Evolutionary conservation across 495 filamentous ascomycete species (phyloP).

Genomic region (Trichoderma orchidacearum): DNA sequence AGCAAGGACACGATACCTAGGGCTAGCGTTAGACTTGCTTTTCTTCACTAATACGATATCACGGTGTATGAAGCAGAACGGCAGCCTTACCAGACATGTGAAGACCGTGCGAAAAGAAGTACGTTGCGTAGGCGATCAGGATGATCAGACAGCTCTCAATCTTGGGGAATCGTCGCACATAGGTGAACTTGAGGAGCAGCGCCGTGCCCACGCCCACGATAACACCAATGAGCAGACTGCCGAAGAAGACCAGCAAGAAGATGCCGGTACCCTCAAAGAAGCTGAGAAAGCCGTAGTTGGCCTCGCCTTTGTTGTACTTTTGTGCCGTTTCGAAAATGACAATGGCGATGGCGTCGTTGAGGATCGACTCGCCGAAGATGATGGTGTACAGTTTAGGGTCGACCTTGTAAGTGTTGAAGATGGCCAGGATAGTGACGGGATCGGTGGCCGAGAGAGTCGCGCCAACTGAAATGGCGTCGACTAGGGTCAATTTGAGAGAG

Average conservation of each 20-base stretch:
- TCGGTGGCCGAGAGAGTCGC: conserved; percentile 94
- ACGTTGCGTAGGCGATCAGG: conserved; percentile 86
- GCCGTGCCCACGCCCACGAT: conserved; percentile 77
- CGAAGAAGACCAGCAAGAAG: conserved; percentile 93
- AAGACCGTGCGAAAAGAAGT: conserved; percentile 92
- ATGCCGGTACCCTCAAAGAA: conserved; percentile 84
- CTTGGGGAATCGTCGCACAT: conserved; percentile 80
- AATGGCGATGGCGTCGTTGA: conserved; percentile 97
- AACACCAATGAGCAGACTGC: conserved; percentile 79
- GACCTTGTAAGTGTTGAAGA: conserved; percentile 98
- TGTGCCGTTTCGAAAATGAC: conserved; percentile 97
- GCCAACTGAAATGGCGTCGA: conserved; percentile 90
- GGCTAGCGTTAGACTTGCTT: conserved; percentile 6
- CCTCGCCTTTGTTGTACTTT: conserved; percentile 56
- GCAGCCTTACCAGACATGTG: conserved; percentile 72
- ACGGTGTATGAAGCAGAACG: neutral
- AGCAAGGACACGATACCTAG: conserved; percentile 90
- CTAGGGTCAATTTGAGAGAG: conserved; percentile 76
- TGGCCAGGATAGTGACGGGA: conserved; percentile 92
- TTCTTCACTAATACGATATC: neutral
- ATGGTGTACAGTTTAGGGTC: conserved; percentile 96
- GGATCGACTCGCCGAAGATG: conserved; percentile 94
- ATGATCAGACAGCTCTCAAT: conserved; percentile 94
- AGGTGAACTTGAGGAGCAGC: conserved; percentile 82
- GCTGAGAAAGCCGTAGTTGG: conserved; percentile 54